A percentile compares a stretch with the other conserved stretches of the same genome.
Evolutionary conservation across 306 rosid species (phyloP).

Genomic region (Quercus bicolor): DNA sequence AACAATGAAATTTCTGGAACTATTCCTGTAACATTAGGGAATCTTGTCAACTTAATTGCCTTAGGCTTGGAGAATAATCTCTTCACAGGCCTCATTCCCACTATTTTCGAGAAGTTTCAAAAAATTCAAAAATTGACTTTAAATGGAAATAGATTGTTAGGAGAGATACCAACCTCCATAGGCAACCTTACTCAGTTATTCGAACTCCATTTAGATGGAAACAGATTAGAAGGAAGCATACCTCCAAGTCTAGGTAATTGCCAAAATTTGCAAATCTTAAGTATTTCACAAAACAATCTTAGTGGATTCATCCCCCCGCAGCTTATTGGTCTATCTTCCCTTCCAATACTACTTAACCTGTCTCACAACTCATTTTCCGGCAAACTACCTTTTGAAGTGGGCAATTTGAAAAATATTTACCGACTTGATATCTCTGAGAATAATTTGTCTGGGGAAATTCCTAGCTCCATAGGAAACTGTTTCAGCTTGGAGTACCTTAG

Average conservation of each 20-base stretch:
- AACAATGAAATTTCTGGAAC: conserved; percentile 15
- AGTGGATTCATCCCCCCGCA: conserved; percentile 31
- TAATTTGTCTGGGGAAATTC: conserved; percentile 22
- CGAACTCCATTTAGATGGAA: not conserved
- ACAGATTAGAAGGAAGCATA: conserved; percentile 32
- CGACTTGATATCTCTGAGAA: conserved; percentile 27
- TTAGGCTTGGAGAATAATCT: not conserved
- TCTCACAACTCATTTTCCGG: conserved; percentile 30
- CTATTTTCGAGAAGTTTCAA: conserved; percentile 15
- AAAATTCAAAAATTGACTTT: not conserved
- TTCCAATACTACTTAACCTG: conserved; percentile 14
- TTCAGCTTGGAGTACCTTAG: conserved; percentile 21
- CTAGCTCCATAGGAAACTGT: conserved; percentile 24
- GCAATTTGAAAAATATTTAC: conserved; percentile 8
- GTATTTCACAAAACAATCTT: conserved; percentile 9
- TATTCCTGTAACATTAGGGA: conserved; percentile 23
- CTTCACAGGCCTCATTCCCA: conserved; percentile 25
- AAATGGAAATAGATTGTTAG: conserved; percentile 9
- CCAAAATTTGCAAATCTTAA: not conserved
- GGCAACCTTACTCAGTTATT: conserved; percentile 30
- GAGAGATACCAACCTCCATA: conserved; percentile 17
- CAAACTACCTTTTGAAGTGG: conserved; percentile 6
- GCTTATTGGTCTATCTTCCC: not conserved
- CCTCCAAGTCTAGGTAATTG: conserved; percentile 22
- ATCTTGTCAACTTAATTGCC: not conserved